Evolutionary conservation across 768 basidiomycete genomes (phyloP).

Genomic region (Macrolepiota fuliginosa): DNA sequence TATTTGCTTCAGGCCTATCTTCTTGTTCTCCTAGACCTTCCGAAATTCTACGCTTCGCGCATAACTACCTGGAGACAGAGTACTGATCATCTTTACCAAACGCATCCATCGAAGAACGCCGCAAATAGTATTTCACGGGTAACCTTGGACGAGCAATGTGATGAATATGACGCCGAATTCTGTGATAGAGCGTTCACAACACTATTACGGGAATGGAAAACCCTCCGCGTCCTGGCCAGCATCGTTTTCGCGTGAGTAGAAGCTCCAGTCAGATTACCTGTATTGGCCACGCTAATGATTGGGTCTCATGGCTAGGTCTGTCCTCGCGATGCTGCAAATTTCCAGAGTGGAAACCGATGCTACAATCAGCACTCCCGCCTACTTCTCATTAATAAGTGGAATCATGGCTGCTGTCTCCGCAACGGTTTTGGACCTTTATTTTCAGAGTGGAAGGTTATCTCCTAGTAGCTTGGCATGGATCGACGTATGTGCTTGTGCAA

Average conservation of each 20-base stretch:
- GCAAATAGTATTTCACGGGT: neutral
- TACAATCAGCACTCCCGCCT: neutral
- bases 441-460: slow-evolving; percentile 8
- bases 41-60: slow-evolving; percentile 6
- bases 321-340: slow-evolving; percentile 8
- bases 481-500: neutral
- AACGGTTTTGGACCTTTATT: slow-evolving; percentile 7
- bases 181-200: neutral
- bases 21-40: slow-evolving; percentile 4
- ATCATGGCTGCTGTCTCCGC: slow-evolving; percentile 7
- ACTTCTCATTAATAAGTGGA: slow-evolving; percentile 1
- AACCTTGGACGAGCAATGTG: neutral
- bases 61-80: neutral
- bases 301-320: neutral
- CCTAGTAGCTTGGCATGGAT: slow-evolving; percentile 4
- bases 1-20: neutral
- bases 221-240: slow-evolving; percentile 3
- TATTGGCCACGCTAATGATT: neutral
- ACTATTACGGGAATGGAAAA: slow-evolving; percentile 1
- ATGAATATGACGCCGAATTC: neutral
- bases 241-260: slow-evolving; percentile 2
- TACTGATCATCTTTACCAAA: neutral
- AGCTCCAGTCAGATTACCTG: neutral
- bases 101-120: neutral
- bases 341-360: slow-evolving; percentile 4